A percentile compares a stretch with the other conserved stretches of the same genome.
phyloP scores from a whole-genome alignment of 1,139 yeast species.

The Candida glucosophila region DNA sequence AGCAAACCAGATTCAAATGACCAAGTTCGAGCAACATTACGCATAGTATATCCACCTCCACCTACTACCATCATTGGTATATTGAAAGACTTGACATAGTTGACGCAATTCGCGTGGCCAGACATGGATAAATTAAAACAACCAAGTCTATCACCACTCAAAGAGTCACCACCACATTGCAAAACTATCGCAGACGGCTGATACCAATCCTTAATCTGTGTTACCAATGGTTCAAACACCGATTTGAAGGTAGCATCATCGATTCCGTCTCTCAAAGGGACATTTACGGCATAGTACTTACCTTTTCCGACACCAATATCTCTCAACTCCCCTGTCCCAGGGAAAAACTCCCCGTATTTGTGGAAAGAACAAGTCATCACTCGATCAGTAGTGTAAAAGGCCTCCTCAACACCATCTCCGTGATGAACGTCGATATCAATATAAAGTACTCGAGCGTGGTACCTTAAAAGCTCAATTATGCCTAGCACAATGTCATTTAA shows the following conservation, averaged over 20 bases:
- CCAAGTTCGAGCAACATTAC: conserved; percentile 96
- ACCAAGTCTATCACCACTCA: conserved; percentile 86
- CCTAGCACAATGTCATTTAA: conserved; percentile 66
- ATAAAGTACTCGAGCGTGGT: conserved; percentile 91
- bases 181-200: conserved; percentile 89
- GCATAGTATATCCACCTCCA: conserved; percentile 97
- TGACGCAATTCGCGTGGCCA: conserved; percentile 95
- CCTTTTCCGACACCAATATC: conserved; percentile 90
- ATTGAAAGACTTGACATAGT: conserved; percentile 78
- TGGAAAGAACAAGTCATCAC: conserved; percentile 98
- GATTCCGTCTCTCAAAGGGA: conserved; percentile 87
- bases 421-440: conserved; percentile 96
- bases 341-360: conserved; percentile 94
- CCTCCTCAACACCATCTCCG: conserved; percentile 98
- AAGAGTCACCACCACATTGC: conserved; percentile 91
- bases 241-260: conserved; percentile 83
- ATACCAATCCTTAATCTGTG: conserved; percentile 82
- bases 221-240: conserved; percentile 79
- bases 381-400: conserved; percentile 90
- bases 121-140: conserved; percentile 86
- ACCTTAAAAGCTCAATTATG: conserved; percentile 77
- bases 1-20: conserved; percentile 86
- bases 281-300: conserved; percentile 77
- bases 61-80: conserved; percentile 89
- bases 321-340: conserved; percentile 89